A percentile compares a stretch with the other conserved stretches of the same genome.
These are phyloP conservation scores for Teratosphaeria zuluensis DNA, from an alignment of 2,329 filamentous ascomycete genomes.

Conservation along the genomic window DNA sequence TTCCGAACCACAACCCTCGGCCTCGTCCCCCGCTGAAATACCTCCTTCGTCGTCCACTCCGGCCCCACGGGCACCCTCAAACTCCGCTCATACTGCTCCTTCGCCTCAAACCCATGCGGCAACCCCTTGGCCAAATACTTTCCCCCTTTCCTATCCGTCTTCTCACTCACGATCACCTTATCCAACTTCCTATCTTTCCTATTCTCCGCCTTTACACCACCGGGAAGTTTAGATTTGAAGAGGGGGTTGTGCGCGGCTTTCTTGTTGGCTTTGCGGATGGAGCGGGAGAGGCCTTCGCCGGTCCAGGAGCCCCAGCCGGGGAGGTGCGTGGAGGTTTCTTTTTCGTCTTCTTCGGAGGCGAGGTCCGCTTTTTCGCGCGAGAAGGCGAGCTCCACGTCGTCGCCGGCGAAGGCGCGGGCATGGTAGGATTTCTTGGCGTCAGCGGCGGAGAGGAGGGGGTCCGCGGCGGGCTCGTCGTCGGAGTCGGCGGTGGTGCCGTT, in stretches of 20 bases:
- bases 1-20: conserved; percentile 84
- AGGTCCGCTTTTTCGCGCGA: conserved; percentile 65
- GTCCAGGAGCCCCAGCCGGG: conserved; percentile 93
- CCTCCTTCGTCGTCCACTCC: conserved; percentile 95
- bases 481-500: not conserved
- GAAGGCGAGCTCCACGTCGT: conserved; percentile 75
- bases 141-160: conserved; percentile 78
- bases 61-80: conserved; percentile 79
- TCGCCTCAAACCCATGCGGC: conserved; percentile 82
- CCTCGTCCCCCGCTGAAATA: conserved; percentile 81
- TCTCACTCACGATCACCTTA: conserved; percentile 87
- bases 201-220: conserved; percentile 65
- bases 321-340: conserved; percentile 72
- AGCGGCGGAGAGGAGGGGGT: conserved; percentile 9
- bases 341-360: conserved; percentile 69
- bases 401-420: conserved; percentile 66
- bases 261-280: conserved; percentile 54
- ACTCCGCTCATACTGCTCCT: conserved; percentile 81
- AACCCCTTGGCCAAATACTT: conserved; percentile 78
- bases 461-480: not conserved
- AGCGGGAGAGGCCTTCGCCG: conserved; percentile 68
- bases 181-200: conserved; percentile 63
- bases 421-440: conserved; percentile 12
- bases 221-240: conserved; percentile 44
- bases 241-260: conserved; percentile 43